Evolutionary conservation across 257 asterid genomes (phyloP).

Genomic region (Jacaranda copaia): DNA sequence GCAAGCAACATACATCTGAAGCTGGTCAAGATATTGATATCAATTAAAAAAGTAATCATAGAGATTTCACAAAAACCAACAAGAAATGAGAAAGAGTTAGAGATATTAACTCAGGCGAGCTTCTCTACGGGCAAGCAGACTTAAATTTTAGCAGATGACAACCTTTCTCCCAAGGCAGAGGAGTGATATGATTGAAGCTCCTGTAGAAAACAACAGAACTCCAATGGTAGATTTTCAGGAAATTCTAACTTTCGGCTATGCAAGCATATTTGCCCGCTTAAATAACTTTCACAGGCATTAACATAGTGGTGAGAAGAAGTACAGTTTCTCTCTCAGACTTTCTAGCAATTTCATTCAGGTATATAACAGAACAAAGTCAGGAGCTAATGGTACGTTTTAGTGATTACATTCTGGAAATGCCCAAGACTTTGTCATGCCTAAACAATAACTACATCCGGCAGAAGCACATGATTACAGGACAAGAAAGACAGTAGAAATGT

Average conservation of each 20-base stretch:
- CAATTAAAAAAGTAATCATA: conserved; percentile 10
- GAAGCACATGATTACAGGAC: conserved; percentile 28
- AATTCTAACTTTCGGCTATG: background rate
- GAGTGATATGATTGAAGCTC: conserved; percentile 3
- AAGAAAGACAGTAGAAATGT: conserved; percentile 32
- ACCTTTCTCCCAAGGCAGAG: conserved; percentile 19
- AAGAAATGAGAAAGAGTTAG: conserved; percentile 8
- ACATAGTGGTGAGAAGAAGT: background rate
- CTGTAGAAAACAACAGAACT: background rate
- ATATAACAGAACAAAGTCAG: conserved; percentile 20
- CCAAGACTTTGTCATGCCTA: conserved; percentile 24
- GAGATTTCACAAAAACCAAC: background rate
- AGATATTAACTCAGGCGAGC: background rate
- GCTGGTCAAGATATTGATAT: background rate
- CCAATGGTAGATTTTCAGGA: conserved; percentile 12
- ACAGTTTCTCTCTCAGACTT: background rate
- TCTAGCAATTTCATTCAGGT: background rate
- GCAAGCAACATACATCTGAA: conserved; percentile 27
- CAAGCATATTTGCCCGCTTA: conserved; percentile 24
- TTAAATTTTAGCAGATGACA: conserved; percentile 20
- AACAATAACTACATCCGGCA: conserved; percentile 27
- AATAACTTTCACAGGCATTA: conserved; percentile 13
- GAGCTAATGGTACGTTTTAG: conserved; percentile 26
- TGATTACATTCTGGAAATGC: conserved; percentile 43
- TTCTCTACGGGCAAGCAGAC: conserved; percentile 3